Percentiles rank a stretch among this genome's conserved stretches.
Evolutionary conservation across 176 grass and related monocot species (phyloP).

Genomic region (Raddia guianensis): DNA sequence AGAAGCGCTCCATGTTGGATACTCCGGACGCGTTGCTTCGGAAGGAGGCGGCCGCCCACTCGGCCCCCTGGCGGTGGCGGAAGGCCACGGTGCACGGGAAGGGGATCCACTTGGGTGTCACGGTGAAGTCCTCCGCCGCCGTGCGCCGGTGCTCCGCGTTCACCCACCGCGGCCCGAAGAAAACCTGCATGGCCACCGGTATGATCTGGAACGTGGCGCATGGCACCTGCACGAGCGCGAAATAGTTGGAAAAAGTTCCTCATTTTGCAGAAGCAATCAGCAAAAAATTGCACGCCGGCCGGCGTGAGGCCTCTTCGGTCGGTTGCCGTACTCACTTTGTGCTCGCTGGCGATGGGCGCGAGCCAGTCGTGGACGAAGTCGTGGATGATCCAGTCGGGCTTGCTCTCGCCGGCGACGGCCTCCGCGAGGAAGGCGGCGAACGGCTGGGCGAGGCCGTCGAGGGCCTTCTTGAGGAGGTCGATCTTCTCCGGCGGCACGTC

Average conservation of each 20-base stretch:
- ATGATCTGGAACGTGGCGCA: slow-evolving; percentile 23
- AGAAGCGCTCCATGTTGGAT: slow-evolving; percentile 9
- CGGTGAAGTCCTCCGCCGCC: slow-evolving; percentile 27
- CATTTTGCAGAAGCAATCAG: too few relatives aligned
- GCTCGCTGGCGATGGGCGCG: slow-evolving; percentile 19
- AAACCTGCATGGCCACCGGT: not conserved
- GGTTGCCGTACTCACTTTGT: too few relatives aligned
- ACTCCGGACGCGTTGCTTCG: slow-evolving; percentile 27
- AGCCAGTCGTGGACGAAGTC: slow-evolving; percentile 56
- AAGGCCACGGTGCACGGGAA: slow-evolving; percentile 37
- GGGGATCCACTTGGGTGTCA: slow-evolving; percentile 40
- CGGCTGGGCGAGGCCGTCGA: slow-evolving; percentile 27
- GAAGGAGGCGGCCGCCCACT: not conserved
- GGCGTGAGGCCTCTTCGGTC: too few relatives aligned
- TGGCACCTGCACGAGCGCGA: not conserved
- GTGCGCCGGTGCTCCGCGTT: not conserved
- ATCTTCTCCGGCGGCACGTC: slow-evolving; percentile 29
- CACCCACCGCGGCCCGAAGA: slow-evolving; percentile 35
- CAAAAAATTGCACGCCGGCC: too few relatives aligned
- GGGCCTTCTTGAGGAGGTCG: slow-evolving; percentile 40
- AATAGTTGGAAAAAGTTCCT: too few relatives aligned
- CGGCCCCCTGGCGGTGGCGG: slow-evolving; percentile 45
- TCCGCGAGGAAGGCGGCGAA: not conserved
- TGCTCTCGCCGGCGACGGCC: not conserved
- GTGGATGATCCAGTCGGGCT: slow-evolving; percentile 46